A percentile compares a stretch with the other conserved stretches of the same genome.
Conservation (phyloP, 345 rosid species). For the Arabidopsis thaliana region TAIR10.1 NC_003070.9:6195001-6195500, state of each 20-base stretch:
- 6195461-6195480: constrained; percentile 76
- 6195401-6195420: constrained; percentile 61
- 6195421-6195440: constrained; percentile 60
- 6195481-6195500: constrained; percentile 56
- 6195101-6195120: constrained; percentile 71
- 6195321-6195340: constrained; percentile 50
- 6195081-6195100: constrained; percentile 68
- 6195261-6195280: constrained; percentile 93
- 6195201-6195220: constrained; percentile 77
- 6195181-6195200: constrained; percentile 93
- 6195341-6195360: constrained; percentile 57
- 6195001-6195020: constrained; percentile 48
- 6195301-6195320: constrained; percentile 60
- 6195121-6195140: constrained; percentile 82
- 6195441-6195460: constrained; percentile 86
- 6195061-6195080: constrained; percentile 74
- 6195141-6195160: constrained; percentile 59
- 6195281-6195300: constrained; percentile 83
- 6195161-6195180: constrained; percentile 95
- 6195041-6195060: constrained; percentile 86
- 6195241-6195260: constrained; percentile 83
- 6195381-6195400: constrained; percentile 63
- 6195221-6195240: constrained; percentile 72
- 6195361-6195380: constrained; percentile 57
- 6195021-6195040: constrained; percentile 47